Conservation (phyloP, 2,329 filamentous ascomycete genomes). For the Blastomyces gilchristii region DNA sequence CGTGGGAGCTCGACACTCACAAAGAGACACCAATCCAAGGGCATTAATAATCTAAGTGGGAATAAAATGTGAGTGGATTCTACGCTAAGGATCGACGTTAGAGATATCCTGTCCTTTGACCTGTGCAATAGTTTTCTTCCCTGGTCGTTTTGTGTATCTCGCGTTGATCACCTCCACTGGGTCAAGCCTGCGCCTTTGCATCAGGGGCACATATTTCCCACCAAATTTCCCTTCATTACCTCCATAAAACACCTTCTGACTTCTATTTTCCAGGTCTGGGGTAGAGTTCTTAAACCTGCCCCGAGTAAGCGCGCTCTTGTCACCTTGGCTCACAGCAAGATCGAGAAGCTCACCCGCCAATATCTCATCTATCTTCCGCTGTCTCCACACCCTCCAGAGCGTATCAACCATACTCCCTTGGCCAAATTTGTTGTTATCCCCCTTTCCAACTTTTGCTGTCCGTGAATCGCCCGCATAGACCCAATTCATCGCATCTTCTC, state of each 20-base stretch:
- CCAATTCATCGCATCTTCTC: slow-evolving; percentile 62
- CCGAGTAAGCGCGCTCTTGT: slow-evolving; percentile 24
- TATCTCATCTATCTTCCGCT: slow-evolving; percentile 80
- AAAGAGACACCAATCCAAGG: neutral
- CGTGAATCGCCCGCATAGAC: slow-evolving; percentile 62
- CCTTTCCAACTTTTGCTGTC: slow-evolving; percentile 27
- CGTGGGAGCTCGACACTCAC: neutral
- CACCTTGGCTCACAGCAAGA: slow-evolving; percentile 40
- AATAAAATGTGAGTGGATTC: neutral
- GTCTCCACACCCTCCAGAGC: slow-evolving; percentile 74
- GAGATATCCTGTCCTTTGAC: neutral
- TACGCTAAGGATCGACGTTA: neutral
- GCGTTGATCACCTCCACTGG: slow-evolving; percentile 53
- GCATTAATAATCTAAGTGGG: neutral
- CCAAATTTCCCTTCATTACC: slow-evolving; percentile 44
- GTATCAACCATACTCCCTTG: slow-evolving; percentile 58
- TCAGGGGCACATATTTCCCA: slow-evolving; percentile 49
- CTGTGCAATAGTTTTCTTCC: slow-evolving; percentile 6
- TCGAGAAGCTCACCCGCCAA: slow-evolving; percentile 65
- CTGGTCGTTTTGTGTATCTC: slow-evolving; percentile 38
- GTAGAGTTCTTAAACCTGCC: slow-evolving; percentile 18
- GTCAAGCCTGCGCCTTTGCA: slow-evolving; percentile 48
- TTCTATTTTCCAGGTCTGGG: slow-evolving; percentile 26
- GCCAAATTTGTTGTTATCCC: slow-evolving; percentile 52
- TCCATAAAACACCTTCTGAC: slow-evolving; percentile 49